A percentile compares a stretch with the other conserved stretches of the same genome.
Conservation (phyloP, 208 protist species). For the Sergeia podlipaevii region DNA sequence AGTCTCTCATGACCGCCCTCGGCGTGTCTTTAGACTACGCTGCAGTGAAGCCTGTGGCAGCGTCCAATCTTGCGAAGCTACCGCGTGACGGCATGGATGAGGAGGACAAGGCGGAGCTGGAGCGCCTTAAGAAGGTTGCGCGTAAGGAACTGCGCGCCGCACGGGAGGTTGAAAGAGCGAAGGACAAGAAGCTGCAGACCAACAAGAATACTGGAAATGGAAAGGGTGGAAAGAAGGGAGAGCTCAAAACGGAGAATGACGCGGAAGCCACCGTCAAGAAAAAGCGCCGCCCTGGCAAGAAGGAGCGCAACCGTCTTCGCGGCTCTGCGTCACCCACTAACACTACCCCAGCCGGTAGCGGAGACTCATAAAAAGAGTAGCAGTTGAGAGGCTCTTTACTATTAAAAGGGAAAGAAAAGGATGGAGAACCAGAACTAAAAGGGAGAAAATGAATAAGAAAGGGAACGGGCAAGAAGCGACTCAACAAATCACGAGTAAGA, state of each 20-base stretch:
- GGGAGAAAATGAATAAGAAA: background rate
- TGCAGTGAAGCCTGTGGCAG: conserved; percentile 5
- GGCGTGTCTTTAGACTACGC: conserved; percentile 57
- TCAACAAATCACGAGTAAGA: no score
- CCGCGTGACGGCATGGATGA: conserved; percentile 26
- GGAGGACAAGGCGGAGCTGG: conserved; percentile 28
- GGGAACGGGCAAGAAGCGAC: background rate
- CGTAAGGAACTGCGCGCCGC: conserved; percentile 9
- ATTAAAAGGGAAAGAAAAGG: no score
- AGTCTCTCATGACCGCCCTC: conserved; percentile 29
- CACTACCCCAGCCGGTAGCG: no score
- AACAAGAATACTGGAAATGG: background rate
- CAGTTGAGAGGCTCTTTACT: no score
- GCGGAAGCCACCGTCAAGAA: conserved; percentile 1
- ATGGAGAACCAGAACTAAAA: no score
- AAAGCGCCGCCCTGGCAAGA: conserved; percentile 37
- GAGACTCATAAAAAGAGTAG: no score
- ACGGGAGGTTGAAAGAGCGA: conserved; percentile 1
- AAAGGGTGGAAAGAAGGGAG: no score
- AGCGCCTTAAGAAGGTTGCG: conserved; percentile 25
- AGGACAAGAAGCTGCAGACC: background rate
- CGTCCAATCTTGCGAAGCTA: conserved; percentile 15
- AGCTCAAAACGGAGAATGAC: conserved; percentile 4
- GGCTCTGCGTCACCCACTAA: no score
- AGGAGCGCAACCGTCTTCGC: conserved; percentile 36